These are phyloP conservation scores for Mycena latifolia DNA, from an alignment of 768 basidiomycete species.

Conservation along the genomic window DNA sequence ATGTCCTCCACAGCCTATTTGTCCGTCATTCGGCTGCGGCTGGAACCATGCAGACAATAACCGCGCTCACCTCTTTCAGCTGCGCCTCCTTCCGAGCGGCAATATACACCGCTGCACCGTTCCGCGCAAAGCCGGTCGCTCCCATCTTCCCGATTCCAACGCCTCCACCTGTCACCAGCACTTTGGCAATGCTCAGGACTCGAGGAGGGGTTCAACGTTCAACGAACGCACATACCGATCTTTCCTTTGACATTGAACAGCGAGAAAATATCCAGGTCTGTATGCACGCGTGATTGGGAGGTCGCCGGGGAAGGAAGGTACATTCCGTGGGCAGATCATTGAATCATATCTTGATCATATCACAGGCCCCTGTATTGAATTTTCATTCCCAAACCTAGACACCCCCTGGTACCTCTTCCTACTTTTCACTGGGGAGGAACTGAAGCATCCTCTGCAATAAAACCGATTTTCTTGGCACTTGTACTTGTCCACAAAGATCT, in stretches of 20 bases:
- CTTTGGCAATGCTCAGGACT: slow-evolving; percentile 47
- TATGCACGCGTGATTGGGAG: background rate
- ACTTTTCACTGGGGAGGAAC: too few species aligned
- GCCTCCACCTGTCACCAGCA: slow-evolving; percentile 86
- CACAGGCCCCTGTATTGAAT: too few species aligned
- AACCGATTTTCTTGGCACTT: too few species aligned
- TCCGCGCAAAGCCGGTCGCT: slow-evolving; percentile 83
- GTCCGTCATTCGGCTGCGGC: background rate
- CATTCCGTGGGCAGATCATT: slow-evolving; percentile 21
- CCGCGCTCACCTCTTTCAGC: slow-evolving; percentile 73
- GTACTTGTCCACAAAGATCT: too few species aligned
- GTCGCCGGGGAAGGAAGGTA: too few species aligned
- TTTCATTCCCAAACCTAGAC: too few species aligned
- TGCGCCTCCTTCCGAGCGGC: slow-evolving; percentile 83
- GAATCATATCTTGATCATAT: too few species aligned
- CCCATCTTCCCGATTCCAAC: slow-evolving; percentile 90
- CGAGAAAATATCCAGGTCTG: slow-evolving; percentile 47
- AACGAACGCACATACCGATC: slow-evolving; percentile 60
- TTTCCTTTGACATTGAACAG: slow-evolving; percentile 79
- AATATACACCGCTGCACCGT: slow-evolving; percentile 92
- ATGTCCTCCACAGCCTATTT: slow-evolving; percentile 16
- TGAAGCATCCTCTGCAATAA: too few species aligned
- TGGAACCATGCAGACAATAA: background rate
- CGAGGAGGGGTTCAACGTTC: too few species aligned
- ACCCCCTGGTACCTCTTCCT: too few species aligned